Conservation (phyloP, 495 filamentous ascomycete species). For the Alectoria sarmentosa region DNA sequence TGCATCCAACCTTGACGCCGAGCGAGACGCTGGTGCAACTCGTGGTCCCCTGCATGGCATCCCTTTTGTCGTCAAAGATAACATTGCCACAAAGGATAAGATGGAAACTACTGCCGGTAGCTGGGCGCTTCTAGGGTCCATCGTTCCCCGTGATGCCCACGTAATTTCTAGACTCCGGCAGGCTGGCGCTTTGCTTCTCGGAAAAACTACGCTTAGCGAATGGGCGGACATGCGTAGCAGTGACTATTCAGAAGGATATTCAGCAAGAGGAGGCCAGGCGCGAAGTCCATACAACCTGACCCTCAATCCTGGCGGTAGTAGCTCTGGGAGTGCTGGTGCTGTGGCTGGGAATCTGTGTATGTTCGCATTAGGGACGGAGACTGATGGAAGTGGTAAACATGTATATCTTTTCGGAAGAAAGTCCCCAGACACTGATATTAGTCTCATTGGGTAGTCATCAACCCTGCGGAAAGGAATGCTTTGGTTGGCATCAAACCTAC, state of each 20-base stretch:
- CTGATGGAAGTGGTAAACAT: conserved; percentile 52
- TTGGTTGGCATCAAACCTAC: conserved; percentile 64
- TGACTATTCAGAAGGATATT: conserved; percentile 65
- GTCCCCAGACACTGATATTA: neutral
- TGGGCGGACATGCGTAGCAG: conserved; percentile 71
- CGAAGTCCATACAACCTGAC: conserved; percentile 63
- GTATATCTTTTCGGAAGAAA: neutral
- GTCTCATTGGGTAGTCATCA: conserved; percentile 42
- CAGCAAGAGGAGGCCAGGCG: conserved; percentile 56
- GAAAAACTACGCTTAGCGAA: conserved; percentile 62
- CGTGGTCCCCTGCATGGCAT: conserved; percentile 63
- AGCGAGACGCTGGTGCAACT: conserved; percentile 47
- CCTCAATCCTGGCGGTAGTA: conserved; percentile 59
- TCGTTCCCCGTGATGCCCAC: conserved; percentile 58
- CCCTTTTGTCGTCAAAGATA: conserved; percentile 68
- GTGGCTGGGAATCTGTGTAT: conserved; percentile 55
- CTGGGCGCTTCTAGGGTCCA: conserved; percentile 54
- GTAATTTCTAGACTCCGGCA: conserved; percentile 55
- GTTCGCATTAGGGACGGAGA: conserved; percentile 66
- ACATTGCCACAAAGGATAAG: conserved; percentile 61
- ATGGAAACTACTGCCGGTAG: conserved; percentile 60
- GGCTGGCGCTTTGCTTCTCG: conserved; percentile 61
- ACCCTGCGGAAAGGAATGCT: conserved; percentile 59
- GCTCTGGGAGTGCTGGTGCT: conserved; percentile 54
- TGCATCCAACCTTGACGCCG: conserved; percentile 50